These are phyloP conservation scores for Cenococcum geophilum DNA, from an alignment of 495 filamentous ascomycete species.

Conservation along the genomic window DNA sequence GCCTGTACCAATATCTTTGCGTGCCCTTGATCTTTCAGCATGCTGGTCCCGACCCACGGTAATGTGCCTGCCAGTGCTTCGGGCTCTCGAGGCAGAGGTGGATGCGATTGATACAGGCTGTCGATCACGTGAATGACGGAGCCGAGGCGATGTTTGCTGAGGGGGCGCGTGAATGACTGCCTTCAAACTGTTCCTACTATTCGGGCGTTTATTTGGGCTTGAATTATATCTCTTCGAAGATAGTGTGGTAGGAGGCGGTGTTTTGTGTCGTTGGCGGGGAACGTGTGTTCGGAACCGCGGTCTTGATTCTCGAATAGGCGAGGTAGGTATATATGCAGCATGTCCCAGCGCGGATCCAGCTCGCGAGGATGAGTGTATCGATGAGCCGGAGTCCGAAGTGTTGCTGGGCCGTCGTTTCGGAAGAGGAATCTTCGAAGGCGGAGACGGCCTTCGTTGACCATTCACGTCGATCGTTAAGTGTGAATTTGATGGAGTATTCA, in stretches of 20 bases:
- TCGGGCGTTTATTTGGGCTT: conserved; percentile 13
- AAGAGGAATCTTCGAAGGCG: conserved; percentile 26
- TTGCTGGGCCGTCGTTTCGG: conserved; percentile 16
- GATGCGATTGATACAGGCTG: conserved; percentile 71
- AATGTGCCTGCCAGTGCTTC: conserved; percentile 1
- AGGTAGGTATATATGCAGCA: background rate
- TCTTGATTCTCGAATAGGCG: background rate
- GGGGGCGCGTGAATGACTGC: conserved; percentile 62
- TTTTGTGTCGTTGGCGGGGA: background rate
- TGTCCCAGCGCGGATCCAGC: conserved; percentile 4
- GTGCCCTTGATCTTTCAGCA: background rate
- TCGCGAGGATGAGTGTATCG: conserved; percentile 13
- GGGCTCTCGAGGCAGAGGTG: conserved; percentile 57
- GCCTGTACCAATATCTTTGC: background rate
- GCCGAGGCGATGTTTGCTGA: conserved; percentile 61
- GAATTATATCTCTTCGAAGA: background rate
- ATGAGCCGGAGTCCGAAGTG: conserved; percentile 27
- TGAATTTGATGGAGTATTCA: background rate
- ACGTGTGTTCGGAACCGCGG: background rate
- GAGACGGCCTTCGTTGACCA: conserved; percentile 17
- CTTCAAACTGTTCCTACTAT: conserved; percentile 47
- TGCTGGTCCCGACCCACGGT: background rate
- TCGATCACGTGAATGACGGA: conserved; percentile 76
- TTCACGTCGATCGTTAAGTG: background rate
- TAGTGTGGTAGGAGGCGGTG: conserved; percentile 12